Conservation (phyloP, 2,329 filamentous ascomycete genomes). For the Fonsecaea erecta region DNA sequence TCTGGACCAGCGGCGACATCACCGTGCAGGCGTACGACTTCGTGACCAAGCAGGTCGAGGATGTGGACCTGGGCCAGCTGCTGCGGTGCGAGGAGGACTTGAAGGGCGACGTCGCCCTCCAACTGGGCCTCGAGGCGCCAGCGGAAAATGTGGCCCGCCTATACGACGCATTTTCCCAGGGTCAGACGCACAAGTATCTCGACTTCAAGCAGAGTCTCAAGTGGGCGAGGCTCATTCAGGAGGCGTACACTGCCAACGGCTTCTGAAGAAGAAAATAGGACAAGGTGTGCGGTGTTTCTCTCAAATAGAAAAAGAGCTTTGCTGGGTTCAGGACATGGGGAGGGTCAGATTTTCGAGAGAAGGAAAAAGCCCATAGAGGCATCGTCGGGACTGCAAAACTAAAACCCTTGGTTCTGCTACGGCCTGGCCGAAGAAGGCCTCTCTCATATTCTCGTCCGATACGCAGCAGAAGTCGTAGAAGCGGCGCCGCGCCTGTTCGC, state of each 20-base stretch:
- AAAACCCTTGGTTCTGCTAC: too few relatives aligned
- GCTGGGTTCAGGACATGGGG: too few relatives aligned
- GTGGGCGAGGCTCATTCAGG: slow-evolving; percentile 18
- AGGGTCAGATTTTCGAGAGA: too few relatives aligned
- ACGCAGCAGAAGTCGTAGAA: too few relatives aligned
- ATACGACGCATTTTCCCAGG: slow-evolving; percentile 16
- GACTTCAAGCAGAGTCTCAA: slow-evolving; percentile 18
- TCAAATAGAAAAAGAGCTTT: too few relatives aligned
- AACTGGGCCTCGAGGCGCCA: slow-evolving; percentile 3
- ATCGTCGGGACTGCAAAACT: too few relatives aligned
- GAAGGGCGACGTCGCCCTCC: not conserved
- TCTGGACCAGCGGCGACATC: slow-evolving; percentile 1
- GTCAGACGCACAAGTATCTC: slow-evolving; percentile 10
- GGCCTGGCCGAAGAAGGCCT: too few relatives aligned
- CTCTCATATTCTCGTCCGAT: too few relatives aligned
- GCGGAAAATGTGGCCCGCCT: slow-evolving; percentile 20
- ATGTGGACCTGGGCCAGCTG: slow-evolving; percentile 5
- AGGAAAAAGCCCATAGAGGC: too few relatives aligned
- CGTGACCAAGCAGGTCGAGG: slow-evolving; percentile 3
- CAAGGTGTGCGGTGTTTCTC: not conserved
- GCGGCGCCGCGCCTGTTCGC: too few relatives aligned
- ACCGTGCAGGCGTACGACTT: slow-evolving; percentile 10
- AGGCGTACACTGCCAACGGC: slow-evolving; percentile 11
- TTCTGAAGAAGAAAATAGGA: not conserved
- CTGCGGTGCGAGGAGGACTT: not conserved